Conservation (phyloP, 2,329 filamentous ascomycete species). For the Alternaria sp. region DNA sequence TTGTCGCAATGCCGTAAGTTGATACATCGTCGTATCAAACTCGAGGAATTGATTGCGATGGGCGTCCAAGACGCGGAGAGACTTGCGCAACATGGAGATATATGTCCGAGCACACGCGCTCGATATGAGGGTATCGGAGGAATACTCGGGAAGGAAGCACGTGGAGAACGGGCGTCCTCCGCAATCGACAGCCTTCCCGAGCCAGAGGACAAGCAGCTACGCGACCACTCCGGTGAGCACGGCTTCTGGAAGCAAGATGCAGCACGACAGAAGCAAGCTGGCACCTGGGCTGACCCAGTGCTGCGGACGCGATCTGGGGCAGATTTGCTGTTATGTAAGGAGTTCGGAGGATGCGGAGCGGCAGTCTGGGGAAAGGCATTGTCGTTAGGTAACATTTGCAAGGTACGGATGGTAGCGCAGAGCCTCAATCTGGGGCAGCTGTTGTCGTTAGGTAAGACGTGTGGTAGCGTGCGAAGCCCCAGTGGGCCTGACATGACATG, state of each 20-base stretch:
- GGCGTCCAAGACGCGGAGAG: background rate
- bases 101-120: background rate
- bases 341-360: background rate
- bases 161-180: background rate
- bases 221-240: background rate
- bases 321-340: constrained; percentile 10
- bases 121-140: background rate
- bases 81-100: background rate
- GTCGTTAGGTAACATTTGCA: constrained; percentile 7
- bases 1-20: background rate
- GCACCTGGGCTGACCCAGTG: constrained; percentile 6
- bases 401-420: background rate
- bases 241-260: constrained; percentile 1
- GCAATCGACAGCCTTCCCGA: background rate
- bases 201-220: background rate
- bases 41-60: background rate
- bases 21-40: background rate
- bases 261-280: background rate
- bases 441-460: constrained; percentile 8
- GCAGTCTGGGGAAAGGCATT: constrained; percentile 4
- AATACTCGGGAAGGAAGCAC: background rate
- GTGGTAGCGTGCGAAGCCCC: background rate
- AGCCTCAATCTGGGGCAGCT: constrained; percentile 5
- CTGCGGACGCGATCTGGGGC: constrained; percentile 8
- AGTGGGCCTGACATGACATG: background rate